Conservation (phyloP, 75 land plant genomes). For the Cryptomeria japonica region DNA sequence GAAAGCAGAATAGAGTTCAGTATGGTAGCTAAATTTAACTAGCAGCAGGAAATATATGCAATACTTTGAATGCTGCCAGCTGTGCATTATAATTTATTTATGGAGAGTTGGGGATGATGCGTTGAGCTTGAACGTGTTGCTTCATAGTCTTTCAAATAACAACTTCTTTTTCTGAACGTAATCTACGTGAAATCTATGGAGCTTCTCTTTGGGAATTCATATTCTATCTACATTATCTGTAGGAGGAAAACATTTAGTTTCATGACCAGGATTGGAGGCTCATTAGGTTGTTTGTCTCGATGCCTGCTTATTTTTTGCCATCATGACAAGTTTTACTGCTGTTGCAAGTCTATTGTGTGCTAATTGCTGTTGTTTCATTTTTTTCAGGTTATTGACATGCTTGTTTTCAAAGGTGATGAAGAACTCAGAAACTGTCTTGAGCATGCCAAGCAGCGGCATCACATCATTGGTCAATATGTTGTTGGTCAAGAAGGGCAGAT, state of each 20-base stretch:
- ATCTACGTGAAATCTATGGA: background rate
- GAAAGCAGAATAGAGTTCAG: background rate
- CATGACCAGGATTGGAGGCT: slow-evolving; percentile 9
- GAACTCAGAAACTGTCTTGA: slow-evolving; percentile 72
- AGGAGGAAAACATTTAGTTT: background rate
- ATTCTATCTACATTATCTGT: background rate
- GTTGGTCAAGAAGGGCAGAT: slow-evolving; percentile 65
- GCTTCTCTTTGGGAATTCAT: background rate
- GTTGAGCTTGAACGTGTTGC: background rate
- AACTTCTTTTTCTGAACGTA: background rate
- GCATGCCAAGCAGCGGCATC: slow-evolving; percentile 96
- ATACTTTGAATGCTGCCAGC: background rate
- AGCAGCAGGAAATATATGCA: background rate
- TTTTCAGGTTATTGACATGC: slow-evolving; percentile 85
- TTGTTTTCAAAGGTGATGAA: slow-evolving; percentile 86
- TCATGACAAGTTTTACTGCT: background rate
- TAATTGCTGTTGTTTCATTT: background rate
- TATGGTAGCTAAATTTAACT: background rate
- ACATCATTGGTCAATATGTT: slow-evolving; percentile 79
- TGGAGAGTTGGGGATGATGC: background rate
- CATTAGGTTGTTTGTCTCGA: background rate
- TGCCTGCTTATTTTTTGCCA: background rate
- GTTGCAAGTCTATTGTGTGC: background rate
- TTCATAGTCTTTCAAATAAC: background rate
- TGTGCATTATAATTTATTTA: background rate